Evolutionary conservation across 495 filamentous ascomycete species (phyloP).

Genomic region (Xylaria sp.): DNA sequence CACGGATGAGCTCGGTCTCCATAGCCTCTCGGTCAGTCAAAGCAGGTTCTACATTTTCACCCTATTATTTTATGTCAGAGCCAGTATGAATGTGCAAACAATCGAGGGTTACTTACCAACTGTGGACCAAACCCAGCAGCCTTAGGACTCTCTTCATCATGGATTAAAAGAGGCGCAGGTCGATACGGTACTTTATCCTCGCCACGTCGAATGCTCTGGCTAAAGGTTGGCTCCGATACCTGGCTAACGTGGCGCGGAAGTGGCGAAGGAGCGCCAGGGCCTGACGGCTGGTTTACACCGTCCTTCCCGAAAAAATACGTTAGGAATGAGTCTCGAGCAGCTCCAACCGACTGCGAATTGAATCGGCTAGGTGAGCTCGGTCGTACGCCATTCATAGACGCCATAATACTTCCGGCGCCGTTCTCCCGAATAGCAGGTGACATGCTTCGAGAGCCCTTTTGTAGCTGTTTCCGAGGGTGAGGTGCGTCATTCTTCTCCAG

Average conservation of each 20-base stretch:
- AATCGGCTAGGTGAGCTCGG: conserved; percentile 69
- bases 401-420: conserved; percentile 64
- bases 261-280: conserved; percentile 46
- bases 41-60: conserved; percentile 70
- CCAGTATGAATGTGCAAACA: conserved; percentile 7
- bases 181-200: conserved; percentile 65
- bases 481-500: conserved; percentile 63
- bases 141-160: conserved; percentile 45
- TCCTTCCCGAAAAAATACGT: conserved; percentile 99
- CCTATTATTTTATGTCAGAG: conserved; percentile 47
- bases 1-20: conserved; percentile 96
- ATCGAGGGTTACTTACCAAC: conserved; percentile 31
- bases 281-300: conserved; percentile 59
- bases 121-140: conserved; percentile 47
- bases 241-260: conserved; percentile 73
- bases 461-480: conserved; percentile 47
- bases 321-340: conserved; percentile 83
- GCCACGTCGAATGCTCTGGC: conserved; percentile 79
- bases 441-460: conserved; percentile 74
- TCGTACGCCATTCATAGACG: conserved; percentile 71
- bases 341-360: conserved; percentile 53
- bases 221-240: conserved; percentile 77
- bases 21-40: conserved; percentile 94
- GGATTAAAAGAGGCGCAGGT: conserved; percentile 40
- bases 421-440: conserved; percentile 77